Evolutionary conservation across 805 yeast species (phyloP).

Genomic region (Candida morakotiae): DNA sequence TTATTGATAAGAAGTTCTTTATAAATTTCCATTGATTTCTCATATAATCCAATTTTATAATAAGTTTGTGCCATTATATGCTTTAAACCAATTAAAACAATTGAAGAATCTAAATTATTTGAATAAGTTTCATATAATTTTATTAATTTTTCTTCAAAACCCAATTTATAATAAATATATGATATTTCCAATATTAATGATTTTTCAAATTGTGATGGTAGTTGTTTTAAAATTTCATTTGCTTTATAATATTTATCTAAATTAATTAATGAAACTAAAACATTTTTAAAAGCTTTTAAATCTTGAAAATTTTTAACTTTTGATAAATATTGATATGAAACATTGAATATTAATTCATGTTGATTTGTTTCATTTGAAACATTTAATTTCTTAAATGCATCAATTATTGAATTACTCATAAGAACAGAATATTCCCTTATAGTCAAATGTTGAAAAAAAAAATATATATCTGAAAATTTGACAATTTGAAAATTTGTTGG

Average conservation of each 20-base stretch:
- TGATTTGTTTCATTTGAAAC: slow-evolving; percentile 20
- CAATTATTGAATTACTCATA: slow-evolving; percentile 38
- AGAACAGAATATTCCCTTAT: background rate
- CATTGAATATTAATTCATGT: slow-evolving; percentile 33
- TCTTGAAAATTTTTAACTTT: slow-evolving; percentile 35
- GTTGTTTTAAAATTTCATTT: slow-evolving; percentile 34
- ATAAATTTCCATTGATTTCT: slow-evolving; percentile 45
- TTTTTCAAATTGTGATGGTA: slow-evolving; percentile 31
- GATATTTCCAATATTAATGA: slow-evolving; percentile 48
- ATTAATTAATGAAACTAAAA: slow-evolving; percentile 57
- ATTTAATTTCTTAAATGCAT: slow-evolving; percentile 38
- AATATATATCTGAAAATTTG: too few species aligned
- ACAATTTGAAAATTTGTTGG: background rate
- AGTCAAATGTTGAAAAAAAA: background rate
- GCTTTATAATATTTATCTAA: slow-evolving; percentile 55
- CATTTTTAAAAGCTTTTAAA: slow-evolving; percentile 33
- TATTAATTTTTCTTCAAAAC: slow-evolving; percentile 30
- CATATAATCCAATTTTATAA: slow-evolving; percentile 43
- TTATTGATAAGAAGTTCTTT: slow-evolving; percentile 33
- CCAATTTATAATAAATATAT: slow-evolving; percentile 58
- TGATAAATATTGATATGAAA: slow-evolving; percentile 38
- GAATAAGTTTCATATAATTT: slow-evolving; percentile 14
- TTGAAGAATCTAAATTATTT: background rate
- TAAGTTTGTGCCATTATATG: slow-evolving; percentile 53
- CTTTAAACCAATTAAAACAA: slow-evolving; percentile 30